Conservation (phyloP, 768 basidiomycete genomes). For the Mycena galericulata region DNA sequence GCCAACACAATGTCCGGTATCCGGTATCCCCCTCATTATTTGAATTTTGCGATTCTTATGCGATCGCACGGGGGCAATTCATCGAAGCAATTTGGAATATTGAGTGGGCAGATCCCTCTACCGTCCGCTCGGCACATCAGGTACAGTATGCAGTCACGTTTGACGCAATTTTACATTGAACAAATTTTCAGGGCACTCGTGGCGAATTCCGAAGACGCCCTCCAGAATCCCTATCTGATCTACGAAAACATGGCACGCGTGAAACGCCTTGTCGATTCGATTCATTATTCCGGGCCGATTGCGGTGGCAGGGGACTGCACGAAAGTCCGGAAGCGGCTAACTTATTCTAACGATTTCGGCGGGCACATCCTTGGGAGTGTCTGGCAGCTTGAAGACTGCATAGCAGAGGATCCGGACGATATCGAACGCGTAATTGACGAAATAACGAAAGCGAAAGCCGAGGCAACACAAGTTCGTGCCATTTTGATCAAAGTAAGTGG, state of each 20-base stretch:
- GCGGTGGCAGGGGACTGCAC: neutral
- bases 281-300: conserved; percentile 35
- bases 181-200: conserved; percentile 30
- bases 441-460: conserved; percentile 34
- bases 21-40: neutral
- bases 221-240: conserved; percentile 42
- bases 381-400: neutral
- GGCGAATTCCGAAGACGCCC: conserved; percentile 36
- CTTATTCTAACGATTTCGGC: neutral
- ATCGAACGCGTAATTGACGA: conserved; percentile 20
- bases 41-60: conserved; percentile 14
- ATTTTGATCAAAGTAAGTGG: conserved; percentile 41
- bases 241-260: conserved; percentile 44
- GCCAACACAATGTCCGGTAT: conserved; percentile 1
- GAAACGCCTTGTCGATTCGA: conserved; percentile 37
- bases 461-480: conserved; percentile 42
- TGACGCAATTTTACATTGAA: neutral
- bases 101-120: neutral
- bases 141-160: neutral
- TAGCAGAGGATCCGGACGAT: conserved; percentile 1
- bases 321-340: neutral
- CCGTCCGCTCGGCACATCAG: neutral
- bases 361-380: neutral
- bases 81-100: conserved; percentile 3
- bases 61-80: conserved; percentile 12